Conservation (phyloP, 2,329 filamentous ascomycete genomes). For the Bertia moriformis region DNA sequence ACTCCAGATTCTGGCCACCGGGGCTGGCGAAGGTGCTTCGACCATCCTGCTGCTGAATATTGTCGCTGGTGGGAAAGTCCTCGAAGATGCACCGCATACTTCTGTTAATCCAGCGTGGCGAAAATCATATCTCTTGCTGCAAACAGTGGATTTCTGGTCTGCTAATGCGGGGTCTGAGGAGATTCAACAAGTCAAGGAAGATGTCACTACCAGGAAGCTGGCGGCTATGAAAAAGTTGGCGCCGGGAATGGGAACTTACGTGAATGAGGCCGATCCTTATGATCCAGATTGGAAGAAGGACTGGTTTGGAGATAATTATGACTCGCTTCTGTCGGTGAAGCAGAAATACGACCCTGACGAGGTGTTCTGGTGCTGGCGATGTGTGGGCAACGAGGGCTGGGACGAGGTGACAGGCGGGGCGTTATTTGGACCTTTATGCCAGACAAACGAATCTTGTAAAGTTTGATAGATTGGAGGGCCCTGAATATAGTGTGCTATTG, state of each 20-base stretch:
- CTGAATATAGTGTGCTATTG: no score
- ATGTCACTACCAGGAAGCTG: slow-evolving; percentile 4
- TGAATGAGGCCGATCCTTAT: neutral
- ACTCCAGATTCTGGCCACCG: neutral
- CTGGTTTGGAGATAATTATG: neutral
- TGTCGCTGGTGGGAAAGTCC: neutral
- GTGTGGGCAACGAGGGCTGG: neutral
- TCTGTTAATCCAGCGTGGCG: neutral
- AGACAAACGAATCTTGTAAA: neutral
- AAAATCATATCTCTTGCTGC: neutral
- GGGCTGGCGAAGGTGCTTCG: neutral
- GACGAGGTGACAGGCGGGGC: neutral
- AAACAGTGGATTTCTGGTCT: neutral
- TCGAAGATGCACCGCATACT: neutral
- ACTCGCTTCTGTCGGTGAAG: neutral
- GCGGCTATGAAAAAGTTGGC: neutral
- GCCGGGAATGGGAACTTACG: neutral
- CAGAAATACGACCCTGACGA: neutral
- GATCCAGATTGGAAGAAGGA: neutral
- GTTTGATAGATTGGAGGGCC: neutral
- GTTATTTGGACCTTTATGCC: neutral
- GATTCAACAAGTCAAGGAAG: slow-evolving; percentile 1
- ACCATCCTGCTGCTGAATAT: neutral
- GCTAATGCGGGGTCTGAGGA: neutral
- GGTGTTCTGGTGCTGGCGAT: neutral